Conservation (phyloP, 2,329 filamentous ascomycete species). For the Colletotrichum tropicale region DNA sequence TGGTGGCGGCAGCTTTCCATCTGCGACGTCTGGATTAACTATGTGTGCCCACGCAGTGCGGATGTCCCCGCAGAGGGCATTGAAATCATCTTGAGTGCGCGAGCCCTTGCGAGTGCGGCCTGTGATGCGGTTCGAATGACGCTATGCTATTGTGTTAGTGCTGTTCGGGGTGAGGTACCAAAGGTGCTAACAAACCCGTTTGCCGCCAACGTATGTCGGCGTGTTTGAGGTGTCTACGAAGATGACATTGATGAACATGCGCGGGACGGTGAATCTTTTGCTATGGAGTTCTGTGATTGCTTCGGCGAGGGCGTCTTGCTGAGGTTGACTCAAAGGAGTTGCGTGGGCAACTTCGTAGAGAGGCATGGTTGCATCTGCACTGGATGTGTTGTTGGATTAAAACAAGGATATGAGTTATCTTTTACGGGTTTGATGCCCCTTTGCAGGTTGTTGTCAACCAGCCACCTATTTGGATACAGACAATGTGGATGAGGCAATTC, state of each 20-base stretch:
- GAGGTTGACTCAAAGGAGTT: neutral
- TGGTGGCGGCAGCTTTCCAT: neutral
- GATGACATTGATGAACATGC: neutral
- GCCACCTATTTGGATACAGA: neutral
- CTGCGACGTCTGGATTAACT: neutral
- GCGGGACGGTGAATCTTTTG: neutral
- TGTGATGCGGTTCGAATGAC: neutral
- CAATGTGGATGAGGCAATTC: neutral
- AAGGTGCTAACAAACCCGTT: neutral
- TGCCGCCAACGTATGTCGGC: neutral
- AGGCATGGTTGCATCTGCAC: neutral
- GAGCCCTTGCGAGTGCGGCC: neutral
- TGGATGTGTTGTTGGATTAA: neutral
- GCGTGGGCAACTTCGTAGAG: neutral
- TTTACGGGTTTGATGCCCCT: neutral
- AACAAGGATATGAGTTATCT: neutral
- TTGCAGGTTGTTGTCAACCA: rapidly evolving
- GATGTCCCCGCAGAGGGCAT: neutral
- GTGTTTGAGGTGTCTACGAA: neutral
- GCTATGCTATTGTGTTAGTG: neutral
- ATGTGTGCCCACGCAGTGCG: neutral
- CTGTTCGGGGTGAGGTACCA: rapidly evolving
- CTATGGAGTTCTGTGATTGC: neutral
- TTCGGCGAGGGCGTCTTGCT: neutral
- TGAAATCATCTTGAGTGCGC: neutral